Evolutionary conservation across 1,284 basidiomycete species (phyloP).

Genomic region (Ceratobasidium sp.): DNA sequence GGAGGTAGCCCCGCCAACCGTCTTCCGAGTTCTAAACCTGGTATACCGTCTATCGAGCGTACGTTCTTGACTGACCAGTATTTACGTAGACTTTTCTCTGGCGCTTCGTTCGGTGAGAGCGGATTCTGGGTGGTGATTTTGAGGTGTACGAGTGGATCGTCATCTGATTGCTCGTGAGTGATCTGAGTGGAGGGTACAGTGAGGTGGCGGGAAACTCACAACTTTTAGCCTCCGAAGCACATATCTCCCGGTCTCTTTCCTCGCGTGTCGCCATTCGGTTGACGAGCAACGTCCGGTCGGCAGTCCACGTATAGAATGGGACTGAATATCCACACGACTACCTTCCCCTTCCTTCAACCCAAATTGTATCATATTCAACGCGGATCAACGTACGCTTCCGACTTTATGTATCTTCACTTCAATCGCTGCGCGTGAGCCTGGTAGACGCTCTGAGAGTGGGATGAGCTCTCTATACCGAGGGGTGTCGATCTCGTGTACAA

Average conservation of each 20-base stretch:
- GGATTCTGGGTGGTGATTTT: slow-evolving; percentile 4
- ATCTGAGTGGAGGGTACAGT: not conserved
- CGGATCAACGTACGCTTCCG: slow-evolving; percentile 61
- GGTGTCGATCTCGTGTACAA: slow-evolving; percentile 66
- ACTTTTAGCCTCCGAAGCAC: slow-evolving; percentile 7
- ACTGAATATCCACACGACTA: slow-evolving; percentile 68
- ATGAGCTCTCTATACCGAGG: slow-evolving; percentile 65
- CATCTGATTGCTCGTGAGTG: slow-evolving; percentile 11
- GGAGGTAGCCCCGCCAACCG: slow-evolving; percentile 27
- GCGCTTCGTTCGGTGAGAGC: slow-evolving; percentile 1
- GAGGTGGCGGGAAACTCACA: not conserved
- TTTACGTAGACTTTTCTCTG: slow-evolving; percentile 57
- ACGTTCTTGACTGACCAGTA: slow-evolving; percentile 65
- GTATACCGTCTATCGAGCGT: slow-evolving; percentile 64
- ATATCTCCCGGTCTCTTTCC: slow-evolving; percentile 45
- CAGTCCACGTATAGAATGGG: slow-evolving; percentile 65
- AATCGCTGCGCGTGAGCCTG: slow-evolving; percentile 67
- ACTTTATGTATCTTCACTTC: slow-evolving; percentile 67
- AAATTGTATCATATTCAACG: slow-evolving; percentile 47
- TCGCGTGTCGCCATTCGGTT: slow-evolving; percentile 56
- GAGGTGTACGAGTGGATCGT: slow-evolving; percentile 31
- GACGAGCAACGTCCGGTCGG: slow-evolving; percentile 62
- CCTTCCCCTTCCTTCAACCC: not conserved
- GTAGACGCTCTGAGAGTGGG: slow-evolving; percentile 59
- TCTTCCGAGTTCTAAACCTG: slow-evolving; percentile 23